These are phyloP conservation scores for Yarrowia keelungensis DNA, from an alignment of 805 yeast genomes.

Conservation along the genomic window DNA sequence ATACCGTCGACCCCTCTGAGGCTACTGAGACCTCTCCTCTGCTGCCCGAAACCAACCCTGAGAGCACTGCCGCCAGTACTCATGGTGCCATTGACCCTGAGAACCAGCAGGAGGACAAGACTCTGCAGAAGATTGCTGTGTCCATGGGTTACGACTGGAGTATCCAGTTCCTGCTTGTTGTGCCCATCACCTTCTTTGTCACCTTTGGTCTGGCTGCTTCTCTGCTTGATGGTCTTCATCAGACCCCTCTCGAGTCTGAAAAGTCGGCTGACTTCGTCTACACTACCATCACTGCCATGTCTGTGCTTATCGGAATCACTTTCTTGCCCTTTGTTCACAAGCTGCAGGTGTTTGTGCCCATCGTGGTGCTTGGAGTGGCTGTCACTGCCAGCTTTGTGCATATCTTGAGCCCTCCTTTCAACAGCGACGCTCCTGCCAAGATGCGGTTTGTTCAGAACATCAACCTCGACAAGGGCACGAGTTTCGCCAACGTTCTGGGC, in stretches of 20 bases:
- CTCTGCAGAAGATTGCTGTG: conserved; percentile 10
- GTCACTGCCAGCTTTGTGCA: conserved; percentile 50
- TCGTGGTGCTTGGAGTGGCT: conserved; percentile 53
- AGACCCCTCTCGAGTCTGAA: conserved; percentile 72
- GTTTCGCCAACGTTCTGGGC: conserved; percentile 40
- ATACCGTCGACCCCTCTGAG: conserved; percentile 7
- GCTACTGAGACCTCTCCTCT: conserved; percentile 36
- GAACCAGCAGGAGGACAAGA: conserved; percentile 18
- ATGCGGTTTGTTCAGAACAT: conserved; percentile 71
- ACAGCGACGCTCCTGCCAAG: conserved; percentile 69
- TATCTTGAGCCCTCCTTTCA: conserved; percentile 61
- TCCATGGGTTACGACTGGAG: conserved; percentile 70
- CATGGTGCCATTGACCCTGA: conserved; percentile 6
- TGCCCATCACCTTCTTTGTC: conserved; percentile 67
- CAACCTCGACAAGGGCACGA: conserved; percentile 53
- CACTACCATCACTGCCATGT: conserved; percentile 49
- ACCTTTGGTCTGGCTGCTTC: conserved; percentile 64
- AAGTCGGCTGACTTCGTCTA: conserved; percentile 54
- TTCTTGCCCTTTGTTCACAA: conserved; percentile 74
- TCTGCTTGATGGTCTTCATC: conserved; percentile 67
- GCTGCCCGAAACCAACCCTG: conserved; percentile 32
- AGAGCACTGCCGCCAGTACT: conserved; percentile 12
- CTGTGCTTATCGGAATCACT: conserved; percentile 57
- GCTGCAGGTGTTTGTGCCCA: conserved; percentile 60
- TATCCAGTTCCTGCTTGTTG: conserved; percentile 69